Base-by-base conservation (phyloP, 192 early-diverging fungal species). In the Coemansia erecta region DNA sequence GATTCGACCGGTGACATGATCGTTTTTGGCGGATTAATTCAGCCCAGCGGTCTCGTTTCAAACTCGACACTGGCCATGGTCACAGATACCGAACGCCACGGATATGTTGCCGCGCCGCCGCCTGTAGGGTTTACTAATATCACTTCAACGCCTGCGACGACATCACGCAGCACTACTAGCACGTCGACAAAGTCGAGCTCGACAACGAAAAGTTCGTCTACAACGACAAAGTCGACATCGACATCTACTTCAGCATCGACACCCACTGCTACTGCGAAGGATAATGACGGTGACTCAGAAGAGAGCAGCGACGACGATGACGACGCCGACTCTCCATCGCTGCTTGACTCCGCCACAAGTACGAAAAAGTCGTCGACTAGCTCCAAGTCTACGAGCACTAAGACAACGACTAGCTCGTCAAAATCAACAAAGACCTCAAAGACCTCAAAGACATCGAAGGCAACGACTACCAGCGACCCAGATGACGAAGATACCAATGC, bases 61-160 rank as follows among this genome's bases (percentile, higher is more conserved):
- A 77, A 71, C 42, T 60, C 74, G 3, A 68, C 68, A 0, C 47
- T 77, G 17, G 60, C 53, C 37, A 77, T 77, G 74, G 61, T 77
- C 18, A 71, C 68, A 0, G 58, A 71, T 24, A 55, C 53, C 2
- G 10, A 42, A 21, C 35, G 37, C 2, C 53, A 55, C 15, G 37
- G 37, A 35, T 55, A 42, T 23, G 22, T 42, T 8, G 21, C 18
- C 10, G 17, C 31, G 4, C 53, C 35, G 53, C 53, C 53, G 39
- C 17, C 37, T 23, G 18, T 55, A 1, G 53, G 53, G 15, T 55
- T 55, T 23, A 55, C 31, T 9, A 53, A 14, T 31, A 53, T 53
- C 28, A 39, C 24, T 23, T 17, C 51, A 18, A n/a, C 33, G 2
- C n/a, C 26, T 10, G 31, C 33, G 23, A 18, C 22, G 8, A 22